Conservation (phyloP, 495 filamentous ascomycete species). For the Neurospora tetraspora region DNA sequence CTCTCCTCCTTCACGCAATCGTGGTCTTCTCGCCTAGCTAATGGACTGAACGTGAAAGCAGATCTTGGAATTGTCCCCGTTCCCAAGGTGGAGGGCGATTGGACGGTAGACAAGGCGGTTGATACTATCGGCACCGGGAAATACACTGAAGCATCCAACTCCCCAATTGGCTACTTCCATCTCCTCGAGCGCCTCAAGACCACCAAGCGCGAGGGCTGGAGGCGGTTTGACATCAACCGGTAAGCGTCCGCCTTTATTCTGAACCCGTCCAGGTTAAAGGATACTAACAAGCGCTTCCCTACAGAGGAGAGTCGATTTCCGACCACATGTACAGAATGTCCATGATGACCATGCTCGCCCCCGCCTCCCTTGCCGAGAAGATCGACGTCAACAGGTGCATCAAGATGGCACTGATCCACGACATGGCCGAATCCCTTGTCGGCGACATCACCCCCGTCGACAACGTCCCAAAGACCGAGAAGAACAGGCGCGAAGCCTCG, state of each 20-base stretch:
- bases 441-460: slow-evolving; percentile 95
- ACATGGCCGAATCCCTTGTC: slow-evolving; percentile 92
- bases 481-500: slow-evolving; percentile 70
- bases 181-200: slow-evolving; percentile 88
- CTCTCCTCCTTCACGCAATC: background rate
- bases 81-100: slow-evolving; percentile 27
- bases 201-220: slow-evolving; percentile 91
- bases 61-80: slow-evolving; percentile 22
- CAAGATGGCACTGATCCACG: slow-evolving; percentile 88
- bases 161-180: slow-evolving; percentile 87
- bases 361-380: slow-evolving; percentile 53
- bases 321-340: slow-evolving; percentile 99
- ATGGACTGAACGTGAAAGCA: background rate
- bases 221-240: slow-evolving; percentile 66
- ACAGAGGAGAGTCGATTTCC: slow-evolving; percentile 68
- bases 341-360: slow-evolving; percentile 90
- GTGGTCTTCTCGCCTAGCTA: background rate
- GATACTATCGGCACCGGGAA: slow-evolving; percentile 33
- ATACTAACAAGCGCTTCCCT: slow-evolving; percentile 7
- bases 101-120: slow-evolving; percentile 42
- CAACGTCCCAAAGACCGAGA: slow-evolving; percentile 59
- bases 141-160: slow-evolving; percentile 50
- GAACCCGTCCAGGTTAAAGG: background rate
- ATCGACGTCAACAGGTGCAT: slow-evolving; percentile 77
- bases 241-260: slow-evolving; percentile 13